Conservation (phyloP, 345 rosid species). For the Populus davidiana region DNA sequence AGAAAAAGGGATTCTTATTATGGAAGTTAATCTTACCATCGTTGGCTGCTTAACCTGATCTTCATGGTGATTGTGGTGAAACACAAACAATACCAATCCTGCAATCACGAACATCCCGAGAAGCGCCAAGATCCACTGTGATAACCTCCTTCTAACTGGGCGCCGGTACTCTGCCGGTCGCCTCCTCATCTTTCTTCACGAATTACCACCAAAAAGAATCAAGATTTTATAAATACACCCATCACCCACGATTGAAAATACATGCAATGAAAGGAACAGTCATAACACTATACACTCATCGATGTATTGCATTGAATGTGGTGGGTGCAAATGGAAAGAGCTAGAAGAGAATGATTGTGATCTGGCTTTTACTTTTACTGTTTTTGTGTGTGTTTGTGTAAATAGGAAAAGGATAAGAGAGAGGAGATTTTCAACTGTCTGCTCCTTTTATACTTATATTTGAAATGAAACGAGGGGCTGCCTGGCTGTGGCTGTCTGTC, state of each 20-base stretch:
- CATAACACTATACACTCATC: neutral
- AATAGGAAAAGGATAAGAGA: neutral
- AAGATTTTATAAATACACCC: slow-evolving; percentile 21
- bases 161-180: slow-evolving; percentile 97
- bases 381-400: neutral
- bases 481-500: neutral
- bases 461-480: neutral
- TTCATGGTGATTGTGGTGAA: slow-evolving; percentile 80
- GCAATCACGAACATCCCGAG: slow-evolving; percentile 63
- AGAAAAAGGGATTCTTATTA: neutral
- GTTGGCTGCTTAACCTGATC: slow-evolving; percentile 37
- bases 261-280: neutral
- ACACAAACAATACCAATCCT: slow-evolving; percentile 72
- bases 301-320: neutral
- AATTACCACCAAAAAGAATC: slow-evolving; percentile 39
- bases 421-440: neutral
- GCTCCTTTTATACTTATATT: neutral
- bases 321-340: neutral
- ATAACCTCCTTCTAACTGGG: slow-evolving; percentile 79
- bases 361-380: slow-evolving; percentile 4
- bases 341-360: slow-evolving; percentile 3
- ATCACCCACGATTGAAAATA: neutral
- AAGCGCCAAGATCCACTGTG: slow-evolving; percentile 81
- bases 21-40: neutral
- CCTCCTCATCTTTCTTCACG: slow-evolving; percentile 69